Conservation (phyloP, 2,329 filamentous ascomycete genomes). For the Paramyrothecium sp. region DNA sequence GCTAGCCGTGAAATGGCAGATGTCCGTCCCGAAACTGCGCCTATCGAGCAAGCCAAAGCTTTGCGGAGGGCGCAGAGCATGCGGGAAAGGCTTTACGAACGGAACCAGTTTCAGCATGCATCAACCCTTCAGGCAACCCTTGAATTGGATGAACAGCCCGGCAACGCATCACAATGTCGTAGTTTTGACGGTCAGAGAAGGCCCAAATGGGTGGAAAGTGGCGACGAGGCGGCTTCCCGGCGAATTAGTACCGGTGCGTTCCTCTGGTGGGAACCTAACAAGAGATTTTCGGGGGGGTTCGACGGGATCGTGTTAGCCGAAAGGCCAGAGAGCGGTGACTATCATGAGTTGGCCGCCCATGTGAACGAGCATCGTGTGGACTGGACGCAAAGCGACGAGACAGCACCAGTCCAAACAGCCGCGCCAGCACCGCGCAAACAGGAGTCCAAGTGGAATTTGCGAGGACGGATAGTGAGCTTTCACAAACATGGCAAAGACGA, state of each 20-base stretch:
- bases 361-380: slow-evolving; percentile 44
- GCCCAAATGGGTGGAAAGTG: slow-evolving; percentile 6
- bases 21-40: slow-evolving; percentile 24
- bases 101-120: slow-evolving; percentile 43
- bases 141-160: slow-evolving; percentile 24
- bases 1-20: slow-evolving; percentile 12
- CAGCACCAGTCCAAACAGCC: slow-evolving; percentile 12
- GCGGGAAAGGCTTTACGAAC: slow-evolving; percentile 34
- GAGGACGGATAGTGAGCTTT: slow-evolving; percentile 35
- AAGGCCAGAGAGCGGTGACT: slow-evolving; percentile 10
- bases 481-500: slow-evolving; percentile 25
- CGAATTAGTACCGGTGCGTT: slow-evolving; percentile 38
- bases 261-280: slow-evolving; percentile 3
- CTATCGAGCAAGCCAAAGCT: slow-evolving; percentile 31
- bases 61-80: slow-evolving; percentile 36
- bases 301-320: neutral
- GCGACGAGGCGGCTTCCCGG: slow-evolving; percentile 16
- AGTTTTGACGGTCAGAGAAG: slow-evolving; percentile 27
- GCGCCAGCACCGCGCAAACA: slow-evolving; percentile 35
- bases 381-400: slow-evolving; percentile 59
- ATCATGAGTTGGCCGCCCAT: slow-evolving; percentile 17
- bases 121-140: slow-evolving; percentile 33
- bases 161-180: slow-evolving; percentile 18
- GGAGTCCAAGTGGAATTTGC: slow-evolving; percentile 50
- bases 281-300: neutral